Evolutionary conservation across 2,329 filamentous ascomycete species (phyloP).

Genomic region (Tricladium varicosporioides): DNA sequence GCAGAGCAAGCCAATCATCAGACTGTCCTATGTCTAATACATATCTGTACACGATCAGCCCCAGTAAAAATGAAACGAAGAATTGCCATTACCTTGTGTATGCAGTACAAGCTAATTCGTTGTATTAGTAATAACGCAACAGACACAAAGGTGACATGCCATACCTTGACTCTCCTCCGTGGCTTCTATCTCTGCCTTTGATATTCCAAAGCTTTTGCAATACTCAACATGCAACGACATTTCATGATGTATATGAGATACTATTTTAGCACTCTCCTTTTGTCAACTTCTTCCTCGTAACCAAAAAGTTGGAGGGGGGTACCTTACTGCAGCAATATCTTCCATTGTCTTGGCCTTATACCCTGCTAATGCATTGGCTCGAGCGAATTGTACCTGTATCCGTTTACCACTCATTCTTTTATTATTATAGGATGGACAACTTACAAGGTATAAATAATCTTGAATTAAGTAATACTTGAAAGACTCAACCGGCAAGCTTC

Average conservation of each 20-base stretch:
- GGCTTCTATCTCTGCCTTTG: constrained; percentile 67
- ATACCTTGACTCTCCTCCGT: constrained; percentile 73
- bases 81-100: constrained; percentile 54
- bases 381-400: constrained; percentile 74
- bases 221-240: constrained; percentile 80
- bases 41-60: constrained; percentile 51
- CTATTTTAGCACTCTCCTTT: constrained; percentile 61
- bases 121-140: constrained; percentile 10
- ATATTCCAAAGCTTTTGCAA: constrained; percentile 77
- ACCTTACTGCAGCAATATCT: constrained; percentile 66
- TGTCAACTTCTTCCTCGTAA: not conserved
- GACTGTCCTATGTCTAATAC: constrained; percentile 86
- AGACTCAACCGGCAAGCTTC: constrained; percentile 68
- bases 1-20: constrained; percentile 83
- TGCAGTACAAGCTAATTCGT: constrained; percentile 63
- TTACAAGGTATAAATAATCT: constrained; percentile 84
- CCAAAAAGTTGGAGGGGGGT: not conserved
- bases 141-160: not conserved
- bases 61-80: not conserved
- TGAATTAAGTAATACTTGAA: constrained; percentile 91
- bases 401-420: constrained; percentile 2
- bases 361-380: constrained; percentile 79
- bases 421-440: constrained; percentile 22
- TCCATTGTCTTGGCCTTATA: constrained; percentile 78
- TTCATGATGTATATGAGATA: constrained; percentile 75